A percentile compares a stretch with the other conserved stretches of the same genome.
These are phyloP conservation scores for Rheum nobile DNA, from an alignment of 148 eudicot species.

Conservation along the genomic window DNA sequence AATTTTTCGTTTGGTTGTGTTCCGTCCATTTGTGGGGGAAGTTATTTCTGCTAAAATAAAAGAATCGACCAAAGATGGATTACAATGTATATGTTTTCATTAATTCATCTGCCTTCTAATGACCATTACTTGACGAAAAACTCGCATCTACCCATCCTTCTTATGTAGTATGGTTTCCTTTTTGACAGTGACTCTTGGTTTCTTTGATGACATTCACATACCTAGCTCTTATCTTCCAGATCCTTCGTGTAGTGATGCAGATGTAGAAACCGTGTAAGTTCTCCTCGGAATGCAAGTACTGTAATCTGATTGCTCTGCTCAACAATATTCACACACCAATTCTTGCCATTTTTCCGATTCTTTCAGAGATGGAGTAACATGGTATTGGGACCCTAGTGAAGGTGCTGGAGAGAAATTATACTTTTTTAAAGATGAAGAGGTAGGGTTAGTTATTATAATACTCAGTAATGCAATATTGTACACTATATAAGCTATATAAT, in stretches of 20 bases:
- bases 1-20: conserved; percentile 58
- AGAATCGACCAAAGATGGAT: conserved; percentile 47
- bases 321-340: background rate
- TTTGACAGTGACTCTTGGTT: conserved; percentile 73
- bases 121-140: background rate
- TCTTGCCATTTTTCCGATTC: background rate
- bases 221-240: conserved; percentile 46
- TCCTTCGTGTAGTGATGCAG: conserved; percentile 34
- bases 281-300: background rate
- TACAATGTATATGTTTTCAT: conserved; percentile 43
- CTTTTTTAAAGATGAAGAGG: conserved; percentile 46
- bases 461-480: background rate
- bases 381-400: conserved; percentile 7
- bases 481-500: background rate
- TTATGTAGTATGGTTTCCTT: conserved; percentile 4
- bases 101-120: background rate
- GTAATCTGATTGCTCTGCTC: background rate
- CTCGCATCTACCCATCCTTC: conserved; percentile 6
- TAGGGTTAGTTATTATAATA: conserved; percentile 11
- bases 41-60: conserved; percentile 51
- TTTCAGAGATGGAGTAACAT: conserved; percentile 3
- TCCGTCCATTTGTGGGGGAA: conserved; percentile 79
- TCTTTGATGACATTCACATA: conserved; percentile 68
- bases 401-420: conserved; percentile 15
- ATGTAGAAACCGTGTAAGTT: conserved; percentile 40